A percentile compares a stretch with the other conserved stretches of the same genome.
Conservation (phyloP, 2,329 filamentous ascomycete genomes). For the Epichloe sibirici region DNA sequence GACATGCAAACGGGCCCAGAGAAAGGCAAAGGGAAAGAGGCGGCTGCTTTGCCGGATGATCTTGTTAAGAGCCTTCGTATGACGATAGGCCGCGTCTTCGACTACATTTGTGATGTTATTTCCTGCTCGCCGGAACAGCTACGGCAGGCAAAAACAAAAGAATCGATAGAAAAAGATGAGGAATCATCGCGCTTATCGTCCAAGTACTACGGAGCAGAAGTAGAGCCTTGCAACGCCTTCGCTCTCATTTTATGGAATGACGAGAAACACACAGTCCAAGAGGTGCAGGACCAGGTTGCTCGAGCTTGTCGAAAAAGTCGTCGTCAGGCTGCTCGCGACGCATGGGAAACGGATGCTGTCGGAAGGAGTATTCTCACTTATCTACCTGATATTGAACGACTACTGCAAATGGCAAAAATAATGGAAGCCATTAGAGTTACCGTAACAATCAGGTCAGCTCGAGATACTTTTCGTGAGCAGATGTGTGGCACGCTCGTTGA, state of each 20-base stretch:
- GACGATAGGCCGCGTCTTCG: conserved; percentile 74
- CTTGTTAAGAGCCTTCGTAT: conserved; percentile 66
- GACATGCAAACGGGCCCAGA: conserved; percentile 34
- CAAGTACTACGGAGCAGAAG: conserved; percentile 52
- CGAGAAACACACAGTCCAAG: conserved; percentile 90
- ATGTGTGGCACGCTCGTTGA: conserved; percentile 98
- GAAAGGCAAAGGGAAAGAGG: conserved; percentile 50
- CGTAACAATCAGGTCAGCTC: conserved; percentile 81
- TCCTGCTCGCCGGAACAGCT: conserved; percentile 96
- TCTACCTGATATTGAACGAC: conserved; percentile 54
- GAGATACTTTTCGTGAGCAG: conserved; percentile 93
- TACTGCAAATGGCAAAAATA: conserved; percentile 69
- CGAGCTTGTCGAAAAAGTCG: conserved; percentile 69
- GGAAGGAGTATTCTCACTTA: conserved; percentile 79
- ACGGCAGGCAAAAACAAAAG: conserved; percentile 69
- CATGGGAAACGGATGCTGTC: conserved; percentile 79
- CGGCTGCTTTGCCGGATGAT: conserved; percentile 56
- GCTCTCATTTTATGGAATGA: conserved; percentile 92
- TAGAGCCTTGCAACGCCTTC: conserved; percentile 46
- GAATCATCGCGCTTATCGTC: conserved; percentile 61
- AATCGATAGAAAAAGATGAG: conserved; percentile 74
- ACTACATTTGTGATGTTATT: conserved; percentile 96
- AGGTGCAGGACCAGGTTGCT: conserved; percentile 82
- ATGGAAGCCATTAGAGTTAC: conserved; percentile 95
- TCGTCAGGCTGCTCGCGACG: conserved; percentile 58